Evolutionary conservation across 1,284 basidiomycete genomes (phyloP).

Genomic region (Fistulinella staudtii): DNA sequence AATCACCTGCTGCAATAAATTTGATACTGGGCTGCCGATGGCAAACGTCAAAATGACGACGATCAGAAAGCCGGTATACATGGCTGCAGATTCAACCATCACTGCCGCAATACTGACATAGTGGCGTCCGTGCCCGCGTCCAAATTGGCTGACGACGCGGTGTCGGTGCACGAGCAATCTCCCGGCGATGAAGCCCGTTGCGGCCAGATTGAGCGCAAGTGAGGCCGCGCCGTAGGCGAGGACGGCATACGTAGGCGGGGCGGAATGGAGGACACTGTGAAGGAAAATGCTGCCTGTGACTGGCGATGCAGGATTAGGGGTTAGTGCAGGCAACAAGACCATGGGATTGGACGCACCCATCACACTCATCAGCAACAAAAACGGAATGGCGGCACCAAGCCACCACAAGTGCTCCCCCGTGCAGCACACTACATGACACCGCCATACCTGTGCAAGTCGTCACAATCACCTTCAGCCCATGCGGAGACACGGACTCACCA

Average conservation of each 20-base stretch:
- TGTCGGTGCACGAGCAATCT: slow-evolving; percentile 11
- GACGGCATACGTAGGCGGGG: neutral
- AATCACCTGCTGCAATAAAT: slow-evolving; percentile 5
- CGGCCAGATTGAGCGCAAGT: slow-evolving; percentile 11
- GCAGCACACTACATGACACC: slow-evolving; percentile 12
- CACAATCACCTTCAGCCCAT: neutral
- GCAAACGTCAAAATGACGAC: slow-evolving; percentile 6
- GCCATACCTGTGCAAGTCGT: slow-evolving; percentile 12
- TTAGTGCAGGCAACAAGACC: neutral
- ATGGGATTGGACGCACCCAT: slow-evolving; percentile 6
- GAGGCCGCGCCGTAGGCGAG: slow-evolving; percentile 9
- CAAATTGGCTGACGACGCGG: slow-evolving; percentile 4
- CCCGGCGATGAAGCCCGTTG: slow-evolving; percentile 13
- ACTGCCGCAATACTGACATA: slow-evolving; percentile 6
- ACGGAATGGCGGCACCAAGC: slow-evolving; percentile 4
- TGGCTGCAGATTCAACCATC: slow-evolving; percentile 14
- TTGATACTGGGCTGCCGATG: slow-evolving; percentile 2
- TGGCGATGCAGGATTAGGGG: neutral
- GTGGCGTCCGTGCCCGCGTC: slow-evolving; percentile 4
- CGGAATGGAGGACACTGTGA: neutral
- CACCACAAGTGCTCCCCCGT: slow-evolving; percentile 3
- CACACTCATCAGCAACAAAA: slow-evolving; percentile 4
- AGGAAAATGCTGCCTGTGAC: slow-evolving; percentile 9
- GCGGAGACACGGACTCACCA: slow-evolving; percentile 5
- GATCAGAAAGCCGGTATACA: slow-evolving; percentile 10